Evolutionary conservation across 257 asterid species (phyloP), one percentile per base, ranked within the genome.

Genomic region (Salvia rosmarinus): DNA sequence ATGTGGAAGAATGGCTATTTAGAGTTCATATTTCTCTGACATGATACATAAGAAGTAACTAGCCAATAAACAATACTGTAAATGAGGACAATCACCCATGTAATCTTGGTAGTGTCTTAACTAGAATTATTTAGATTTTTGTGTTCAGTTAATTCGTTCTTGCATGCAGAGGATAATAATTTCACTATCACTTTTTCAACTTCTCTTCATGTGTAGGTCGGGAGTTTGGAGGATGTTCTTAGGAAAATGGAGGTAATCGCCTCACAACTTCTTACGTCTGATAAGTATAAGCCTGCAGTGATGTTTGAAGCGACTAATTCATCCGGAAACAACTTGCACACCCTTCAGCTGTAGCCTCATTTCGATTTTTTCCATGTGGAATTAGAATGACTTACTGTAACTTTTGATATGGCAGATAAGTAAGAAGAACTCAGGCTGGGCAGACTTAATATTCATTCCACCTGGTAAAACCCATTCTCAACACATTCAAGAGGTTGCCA

Each of bases 391-490:
- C 43, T 54, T 19, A 23, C 58, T 72, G 23, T 67, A 55, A 55
- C 9, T 64, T 67, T 67, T 60, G 32, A 39, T 51, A 59, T 76
- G 60, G 79, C 92, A 91, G 98, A 79, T 78, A 70, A 91, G 82
- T 28, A 87, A 78, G 67, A 87, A 77, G 83, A 85, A 88, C 76
- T 84, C 95, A 0, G 96, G 93, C 64, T 94, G 98, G 99, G 98
- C 89, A 54, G 99, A 94, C 79, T 84, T 94, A 44, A 86, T 94
- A 57, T 91, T 94, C 79, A 82, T 89, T 75, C 98, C 98, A 51
- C 96, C 96, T 1, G 95, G 98, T 69, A 91, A 89, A 88, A 88
- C 88, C 77, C 96, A 90, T 86, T 89, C 91, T 25, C 96, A 89
- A 69, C 99, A 94, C 80, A 89, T 94, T 71, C 91, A 85, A 75